These are phyloP conservation scores for Vachellia collinsii DNA, from an alignment of 306 rosid genomes.

Conservation along the genomic window DNA sequence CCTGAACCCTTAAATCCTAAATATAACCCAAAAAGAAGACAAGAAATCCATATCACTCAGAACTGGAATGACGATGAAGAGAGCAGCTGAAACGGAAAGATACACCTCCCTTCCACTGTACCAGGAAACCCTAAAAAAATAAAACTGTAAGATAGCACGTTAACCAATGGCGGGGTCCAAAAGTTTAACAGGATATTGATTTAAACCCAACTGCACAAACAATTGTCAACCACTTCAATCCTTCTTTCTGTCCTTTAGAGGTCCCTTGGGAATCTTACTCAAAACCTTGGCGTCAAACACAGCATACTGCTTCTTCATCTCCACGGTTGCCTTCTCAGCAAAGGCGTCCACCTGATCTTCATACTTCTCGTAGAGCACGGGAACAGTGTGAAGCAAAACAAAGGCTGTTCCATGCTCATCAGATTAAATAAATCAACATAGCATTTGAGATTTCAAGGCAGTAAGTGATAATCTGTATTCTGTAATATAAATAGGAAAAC, in stretches of 20 bases:
- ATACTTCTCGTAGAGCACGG: conserved; percentile 85
- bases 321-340: conserved; percentile 75
- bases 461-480: neutral
- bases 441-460: neutral
- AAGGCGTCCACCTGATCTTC: conserved; percentile 73
- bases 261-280: conserved; percentile 80
- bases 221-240: conserved; percentile 44
- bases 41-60: conserved; percentile 37
- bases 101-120: conserved; percentile 39
- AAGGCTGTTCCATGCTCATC: conserved; percentile 57
- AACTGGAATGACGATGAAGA: conserved; percentile 22
- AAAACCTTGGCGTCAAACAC: conserved; percentile 86
- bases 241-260: conserved; percentile 69
- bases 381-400: conserved; percentile 81
- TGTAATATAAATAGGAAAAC: neutral
- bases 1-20: conserved; percentile 4
- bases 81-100: conserved; percentile 33
- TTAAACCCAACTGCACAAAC: conserved; percentile 38
- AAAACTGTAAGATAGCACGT: conserved; percentile 40
- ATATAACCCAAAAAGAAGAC: neutral
- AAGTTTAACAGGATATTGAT: conserved; percentile 27
- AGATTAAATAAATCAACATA: neutral
- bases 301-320: conserved; percentile 84
- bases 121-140: conserved; percentile 25
- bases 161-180: conserved; percentile 42